phyloP scores from a whole-genome alignment of 768 basidiomycete genomes.

The Grammothele lineata region DNA sequence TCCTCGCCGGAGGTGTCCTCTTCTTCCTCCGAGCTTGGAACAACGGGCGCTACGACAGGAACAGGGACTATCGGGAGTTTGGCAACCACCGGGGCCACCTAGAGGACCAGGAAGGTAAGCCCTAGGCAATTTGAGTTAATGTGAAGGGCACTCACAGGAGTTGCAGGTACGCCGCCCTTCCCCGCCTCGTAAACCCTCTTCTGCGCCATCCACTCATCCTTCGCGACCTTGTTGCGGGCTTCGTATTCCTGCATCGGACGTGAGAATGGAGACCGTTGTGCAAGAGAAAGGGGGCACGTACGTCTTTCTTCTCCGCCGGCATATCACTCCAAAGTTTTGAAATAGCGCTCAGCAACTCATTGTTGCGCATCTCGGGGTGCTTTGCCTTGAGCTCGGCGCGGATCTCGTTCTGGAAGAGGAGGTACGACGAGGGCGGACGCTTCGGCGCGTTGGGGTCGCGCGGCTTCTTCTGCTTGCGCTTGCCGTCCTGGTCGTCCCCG shows the following conservation, averaged over 20 bases:
- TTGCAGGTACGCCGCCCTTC: slow-evolving; percentile 37
- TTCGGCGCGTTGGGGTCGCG: slow-evolving; percentile 95
- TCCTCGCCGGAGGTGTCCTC: slow-evolving; percentile 26
- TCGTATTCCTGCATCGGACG: slow-evolving; percentile 44
- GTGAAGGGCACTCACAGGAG: neutral
- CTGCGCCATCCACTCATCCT: slow-evolving; percentile 57
- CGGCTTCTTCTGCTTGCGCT: slow-evolving; percentile 58
- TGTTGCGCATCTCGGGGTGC: slow-evolving; percentile 61
- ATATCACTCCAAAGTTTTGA: slow-evolving; percentile 72
- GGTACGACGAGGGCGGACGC: slow-evolving; percentile 87
- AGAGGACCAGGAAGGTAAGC: too few species aligned
- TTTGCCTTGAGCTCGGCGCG: slow-evolving; percentile 66
- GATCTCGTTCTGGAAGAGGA: slow-evolving; percentile 91
- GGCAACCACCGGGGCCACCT: too few species aligned
- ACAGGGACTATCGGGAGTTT: neutral
- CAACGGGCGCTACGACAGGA: neutral
- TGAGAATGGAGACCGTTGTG: too few species aligned
- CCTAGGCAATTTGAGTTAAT: too few species aligned
- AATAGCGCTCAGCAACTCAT: slow-evolving; percentile 70
- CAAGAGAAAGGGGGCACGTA: slow-evolving; percentile 36
- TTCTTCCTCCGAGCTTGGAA: neutral
- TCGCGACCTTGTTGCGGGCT: slow-evolving; percentile 50
- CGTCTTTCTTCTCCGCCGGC: slow-evolving; percentile 66
- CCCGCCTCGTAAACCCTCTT: slow-evolving; percentile 63
- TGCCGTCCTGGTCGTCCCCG: slow-evolving; percentile 18